Percentiles rank a stretch among this genome's conserved stretches.
Evolutionary conservation across 2,329 filamentous ascomycete species (phyloP).

Genomic region (Dryadomyces quercus-mongolicae): DNA sequence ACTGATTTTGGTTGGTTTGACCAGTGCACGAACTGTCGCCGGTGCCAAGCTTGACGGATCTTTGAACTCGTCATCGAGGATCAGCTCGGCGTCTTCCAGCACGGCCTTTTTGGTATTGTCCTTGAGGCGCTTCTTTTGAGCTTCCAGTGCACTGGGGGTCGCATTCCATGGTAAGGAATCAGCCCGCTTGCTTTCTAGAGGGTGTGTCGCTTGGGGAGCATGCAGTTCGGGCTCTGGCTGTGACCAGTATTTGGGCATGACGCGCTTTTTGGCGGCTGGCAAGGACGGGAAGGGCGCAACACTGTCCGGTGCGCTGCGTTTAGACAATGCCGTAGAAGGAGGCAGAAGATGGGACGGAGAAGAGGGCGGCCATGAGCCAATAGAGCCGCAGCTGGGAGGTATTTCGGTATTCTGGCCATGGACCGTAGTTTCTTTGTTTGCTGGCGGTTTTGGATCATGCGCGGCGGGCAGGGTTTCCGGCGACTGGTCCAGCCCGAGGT

Average conservation of each 20-base stretch:
- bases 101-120: conserved; percentile 36
- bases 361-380: conserved; percentile 61
- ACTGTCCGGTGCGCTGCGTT: conserved; percentile 28
- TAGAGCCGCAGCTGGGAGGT: conserved; percentile 5
- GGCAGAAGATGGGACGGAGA: conserved; percentile 31
- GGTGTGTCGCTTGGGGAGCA: conserved; percentile 12
- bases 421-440: not conserved
- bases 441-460: not conserved
- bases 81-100: conserved; percentile 24
- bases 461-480: conserved; percentile 35
- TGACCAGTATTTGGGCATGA: conserved; percentile 42
- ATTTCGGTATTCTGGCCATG: not conserved
- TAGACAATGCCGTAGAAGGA: conserved; percentile 19
- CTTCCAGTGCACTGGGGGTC: conserved; percentile 61
- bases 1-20: conserved; percentile 44
- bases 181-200: conserved; percentile 23
- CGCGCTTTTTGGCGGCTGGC: conserved; percentile 45
- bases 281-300: conserved; percentile 17
- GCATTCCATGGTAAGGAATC: conserved; percentile 52
- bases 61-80: conserved; percentile 8
- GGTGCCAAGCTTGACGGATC: not conserved
- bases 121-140: conserved; percentile 64
- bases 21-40: conserved; percentile 12
- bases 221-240: conserved; percentile 10
- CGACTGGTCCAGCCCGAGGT: conserved; percentile 56